Evolutionary conservation across 192 early-diverging fungal genomes (phyloP).

Genomic region (Dissophora globulifera): DNA sequence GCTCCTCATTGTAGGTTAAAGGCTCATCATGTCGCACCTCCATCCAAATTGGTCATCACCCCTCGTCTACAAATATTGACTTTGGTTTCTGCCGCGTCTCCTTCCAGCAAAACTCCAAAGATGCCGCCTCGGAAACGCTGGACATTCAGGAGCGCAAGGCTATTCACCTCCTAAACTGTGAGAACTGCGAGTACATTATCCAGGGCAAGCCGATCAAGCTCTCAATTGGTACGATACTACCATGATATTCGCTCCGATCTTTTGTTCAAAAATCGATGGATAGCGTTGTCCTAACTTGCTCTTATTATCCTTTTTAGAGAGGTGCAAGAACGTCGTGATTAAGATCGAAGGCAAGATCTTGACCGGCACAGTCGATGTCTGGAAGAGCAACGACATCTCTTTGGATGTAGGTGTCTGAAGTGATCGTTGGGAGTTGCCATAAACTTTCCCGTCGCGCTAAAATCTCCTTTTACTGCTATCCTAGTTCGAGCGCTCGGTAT

Average conservation of each 20-base stretch:
- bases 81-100: not conserved
- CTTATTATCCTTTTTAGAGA: conserved; percentile 13
- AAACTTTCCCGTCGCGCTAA: no score
- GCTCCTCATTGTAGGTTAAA: conserved; percentile 34
- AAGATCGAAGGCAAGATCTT: conserved; percentile 45
- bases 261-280: not conserved
- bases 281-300: not conserved
- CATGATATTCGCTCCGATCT: not conserved
- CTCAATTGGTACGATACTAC: conserved; percentile 27
- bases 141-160: conserved; percentile 43
- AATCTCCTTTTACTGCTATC: not conserved
- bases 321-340: conserved; percentile 41
- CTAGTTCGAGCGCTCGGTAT: conserved; percentile 25
- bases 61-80: no score
- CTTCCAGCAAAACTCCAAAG: conserved; percentile 23
- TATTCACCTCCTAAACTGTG: conserved; percentile 34
- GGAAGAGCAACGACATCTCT: conserved; percentile 36
- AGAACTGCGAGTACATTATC: conserved; percentile 42
- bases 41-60: no score
- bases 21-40: no score
- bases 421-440: no score
- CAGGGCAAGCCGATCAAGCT: conserved; percentile 44
- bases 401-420: conserved; percentile 41
- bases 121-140: conserved; percentile 3
- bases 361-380: conserved; percentile 42